Conservation (phyloP, 2,329 filamentous ascomycete species). For the Colletotrichum sojae region DNA sequence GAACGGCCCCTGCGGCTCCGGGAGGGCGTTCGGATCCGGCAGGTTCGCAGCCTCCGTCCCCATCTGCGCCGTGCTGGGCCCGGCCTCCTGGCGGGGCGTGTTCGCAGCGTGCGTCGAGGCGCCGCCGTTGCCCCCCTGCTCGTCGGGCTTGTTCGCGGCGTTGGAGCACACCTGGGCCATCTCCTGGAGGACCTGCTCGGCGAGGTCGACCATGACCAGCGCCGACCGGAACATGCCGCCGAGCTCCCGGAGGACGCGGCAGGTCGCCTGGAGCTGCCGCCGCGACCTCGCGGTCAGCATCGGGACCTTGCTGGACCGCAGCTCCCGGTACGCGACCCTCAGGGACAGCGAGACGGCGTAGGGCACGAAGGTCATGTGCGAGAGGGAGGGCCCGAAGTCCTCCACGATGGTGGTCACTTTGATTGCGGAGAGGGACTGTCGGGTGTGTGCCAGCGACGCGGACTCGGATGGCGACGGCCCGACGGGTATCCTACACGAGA, state of each 20-base stretch:
- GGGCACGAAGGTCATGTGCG: constrained; percentile 45
- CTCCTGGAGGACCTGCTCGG: constrained; percentile 43
- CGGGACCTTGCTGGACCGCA: constrained; percentile 43
- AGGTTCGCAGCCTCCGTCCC: background rate
- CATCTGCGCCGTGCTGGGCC: background rate
- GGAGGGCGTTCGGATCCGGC: background rate
- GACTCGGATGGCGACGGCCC: constrained; percentile 36
- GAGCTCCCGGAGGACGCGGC: constrained; percentile 42
- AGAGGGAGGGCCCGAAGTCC: constrained; percentile 42
- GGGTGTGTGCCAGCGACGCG: constrained; percentile 24
- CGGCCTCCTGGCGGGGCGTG: constrained; percentile 23
- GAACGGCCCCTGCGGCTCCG: background rate
- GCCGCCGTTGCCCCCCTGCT: background rate
- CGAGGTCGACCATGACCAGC: constrained; percentile 44
- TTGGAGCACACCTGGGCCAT: constrained; percentile 42
- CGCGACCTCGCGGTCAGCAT: constrained; percentile 39
- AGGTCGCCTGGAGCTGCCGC: constrained; percentile 42
- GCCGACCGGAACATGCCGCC: constrained; percentile 44
- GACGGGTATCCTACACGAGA: constrained; percentile 40
- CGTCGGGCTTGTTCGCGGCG: constrained; percentile 33
- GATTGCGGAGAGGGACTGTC: constrained; percentile 43
- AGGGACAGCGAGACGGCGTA: constrained; percentile 45
- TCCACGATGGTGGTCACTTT: constrained; percentile 43
- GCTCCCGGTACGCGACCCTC: constrained; percentile 44
- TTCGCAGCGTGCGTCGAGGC: constrained; percentile 20